Evolutionary conservation across 2,329 filamentous ascomycete species (phyloP).

Genomic region (Fusarium cyanostomum): DNA sequence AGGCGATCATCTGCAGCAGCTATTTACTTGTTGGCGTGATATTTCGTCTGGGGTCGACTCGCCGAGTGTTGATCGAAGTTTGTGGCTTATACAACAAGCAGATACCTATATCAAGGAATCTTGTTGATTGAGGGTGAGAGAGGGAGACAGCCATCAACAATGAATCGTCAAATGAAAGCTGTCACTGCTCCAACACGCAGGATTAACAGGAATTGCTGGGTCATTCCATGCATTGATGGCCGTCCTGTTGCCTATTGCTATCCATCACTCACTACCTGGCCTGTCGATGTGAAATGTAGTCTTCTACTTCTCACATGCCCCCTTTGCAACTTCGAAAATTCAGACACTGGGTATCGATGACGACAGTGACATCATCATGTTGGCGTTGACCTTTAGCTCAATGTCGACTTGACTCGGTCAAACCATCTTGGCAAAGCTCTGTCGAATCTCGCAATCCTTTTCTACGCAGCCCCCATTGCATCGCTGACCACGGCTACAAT

Average conservation of each 20-base stretch:
- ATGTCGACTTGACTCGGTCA: not conserved
- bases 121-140: too few relatives aligned
- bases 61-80: slow-evolving; percentile 58
- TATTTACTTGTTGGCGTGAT: slow-evolving; percentile 55
- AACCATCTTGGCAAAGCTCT: not conserved
- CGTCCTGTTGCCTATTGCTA: too few relatives aligned
- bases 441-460: not conserved
- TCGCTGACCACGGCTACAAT: not conserved
- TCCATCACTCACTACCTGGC: too few relatives aligned
- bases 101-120: slow-evolving; percentile 53
- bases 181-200: too few relatives aligned
- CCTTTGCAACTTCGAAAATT: too few relatives aligned
- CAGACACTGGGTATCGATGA: slow-evolving; percentile 8
- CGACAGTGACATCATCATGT: slow-evolving; percentile 31
- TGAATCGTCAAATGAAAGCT: too few relatives aligned
- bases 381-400: not conserved
- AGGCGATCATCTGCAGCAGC: slow-evolving; percentile 52
- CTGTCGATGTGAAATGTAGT: too few relatives aligned
- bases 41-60: slow-evolving; percentile 52
- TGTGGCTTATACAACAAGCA: slow-evolving; percentile 56
- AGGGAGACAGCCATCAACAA: too few relatives aligned
- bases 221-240: too few relatives aligned
- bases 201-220: too few relatives aligned
- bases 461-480: not conserved
- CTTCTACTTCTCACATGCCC: too few relatives aligned